Conservation (phyloP, 2,329 filamentous ascomycete genomes). For the Pseudocercospora fijiensis region DNA sequence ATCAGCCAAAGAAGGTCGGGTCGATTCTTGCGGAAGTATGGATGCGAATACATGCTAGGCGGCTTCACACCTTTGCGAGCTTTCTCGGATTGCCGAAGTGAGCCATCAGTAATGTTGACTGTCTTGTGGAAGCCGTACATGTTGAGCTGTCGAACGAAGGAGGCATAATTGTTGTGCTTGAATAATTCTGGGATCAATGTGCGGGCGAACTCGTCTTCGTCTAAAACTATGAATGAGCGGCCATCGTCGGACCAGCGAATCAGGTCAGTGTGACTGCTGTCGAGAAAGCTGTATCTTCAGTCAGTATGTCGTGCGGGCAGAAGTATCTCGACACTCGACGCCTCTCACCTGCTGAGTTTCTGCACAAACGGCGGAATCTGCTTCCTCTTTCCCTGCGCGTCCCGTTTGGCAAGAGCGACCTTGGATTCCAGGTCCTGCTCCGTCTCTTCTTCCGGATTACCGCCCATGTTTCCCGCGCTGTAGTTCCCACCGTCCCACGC, state of each 20-base stretch:
- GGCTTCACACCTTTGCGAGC: conserved; percentile 92
- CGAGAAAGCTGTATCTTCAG: conserved; percentile 70
- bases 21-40: conserved; percentile 89
- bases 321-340: not conserved
- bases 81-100: conserved; percentile 93
- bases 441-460: conserved; percentile 61
- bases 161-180: conserved; percentile 78
- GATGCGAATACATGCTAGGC: conserved; percentile 96
- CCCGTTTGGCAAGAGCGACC: conserved; percentile 78
- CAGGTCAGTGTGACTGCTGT: conserved; percentile 87
- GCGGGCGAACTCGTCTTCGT: conserved; percentile 85
- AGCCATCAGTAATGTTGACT: conserved; percentile 83
- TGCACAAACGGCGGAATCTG: conserved; percentile 97
- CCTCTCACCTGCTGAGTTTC: conserved; percentile 85
- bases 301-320: conserved; percentile 14
- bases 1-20: conserved; percentile 94
- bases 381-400: conserved; percentile 85
- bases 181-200: conserved; percentile 72
- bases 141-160: conserved; percentile 69
- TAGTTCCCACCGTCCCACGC: conserved; percentile 42
- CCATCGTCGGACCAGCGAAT: conserved; percentile 97
- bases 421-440: conserved; percentile 76
- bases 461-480: conserved; percentile 38
- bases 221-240: conserved; percentile 92
- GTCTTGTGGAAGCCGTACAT: conserved; percentile 59